Evolutionary conservation across 192 early-diverging fungal genomes (phyloP).

Genomic region (Mortierella antarctica): DNA sequence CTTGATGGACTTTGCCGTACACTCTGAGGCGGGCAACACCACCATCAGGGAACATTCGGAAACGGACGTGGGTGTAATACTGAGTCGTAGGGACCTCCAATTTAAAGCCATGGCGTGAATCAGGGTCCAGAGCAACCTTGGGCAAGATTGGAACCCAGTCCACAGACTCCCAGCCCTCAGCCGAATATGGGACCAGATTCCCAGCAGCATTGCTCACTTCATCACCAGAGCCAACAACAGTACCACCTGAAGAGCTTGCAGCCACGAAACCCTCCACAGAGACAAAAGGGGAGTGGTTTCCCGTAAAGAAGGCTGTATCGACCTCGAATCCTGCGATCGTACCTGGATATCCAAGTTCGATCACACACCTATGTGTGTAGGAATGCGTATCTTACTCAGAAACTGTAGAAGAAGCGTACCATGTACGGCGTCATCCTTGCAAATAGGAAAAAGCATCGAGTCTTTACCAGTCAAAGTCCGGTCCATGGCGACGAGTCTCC

Average conservation of each 20-base stretch:
- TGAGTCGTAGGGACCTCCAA: constrained; percentile 55
- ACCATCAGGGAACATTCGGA: constrained; percentile 84
- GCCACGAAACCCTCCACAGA: constrained; percentile 76
- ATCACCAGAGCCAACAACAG: constrained; percentile 5
- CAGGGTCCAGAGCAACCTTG: constrained; percentile 77
- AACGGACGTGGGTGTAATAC: constrained; percentile 74
- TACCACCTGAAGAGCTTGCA: background rate
- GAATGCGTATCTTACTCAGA: background rate
- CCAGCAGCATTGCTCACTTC: background rate
- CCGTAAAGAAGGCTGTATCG: constrained; percentile 93
- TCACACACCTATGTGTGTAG: constrained; percentile 58
- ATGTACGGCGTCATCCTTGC: no score
- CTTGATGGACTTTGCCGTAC: constrained; percentile 75
- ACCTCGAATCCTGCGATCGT: constrained; percentile 83
- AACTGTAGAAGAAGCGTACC: background rate
- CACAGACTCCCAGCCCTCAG: constrained; percentile 19
- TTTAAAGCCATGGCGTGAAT: constrained; percentile 72
- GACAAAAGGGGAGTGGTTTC: constrained; percentile 89
- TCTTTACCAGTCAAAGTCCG: constrained; percentile 82
- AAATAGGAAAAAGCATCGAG: no score
- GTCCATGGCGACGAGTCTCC: constrained; percentile 93
- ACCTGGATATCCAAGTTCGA: constrained; percentile 88
- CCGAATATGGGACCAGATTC: background rate
- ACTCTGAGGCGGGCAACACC: constrained; percentile 80
- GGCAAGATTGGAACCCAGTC: constrained; percentile 67